These are phyloP conservation scores for Draba incana DNA, from an alignment of 345 rosid genomes.

Conservation along the genomic window DNA sequence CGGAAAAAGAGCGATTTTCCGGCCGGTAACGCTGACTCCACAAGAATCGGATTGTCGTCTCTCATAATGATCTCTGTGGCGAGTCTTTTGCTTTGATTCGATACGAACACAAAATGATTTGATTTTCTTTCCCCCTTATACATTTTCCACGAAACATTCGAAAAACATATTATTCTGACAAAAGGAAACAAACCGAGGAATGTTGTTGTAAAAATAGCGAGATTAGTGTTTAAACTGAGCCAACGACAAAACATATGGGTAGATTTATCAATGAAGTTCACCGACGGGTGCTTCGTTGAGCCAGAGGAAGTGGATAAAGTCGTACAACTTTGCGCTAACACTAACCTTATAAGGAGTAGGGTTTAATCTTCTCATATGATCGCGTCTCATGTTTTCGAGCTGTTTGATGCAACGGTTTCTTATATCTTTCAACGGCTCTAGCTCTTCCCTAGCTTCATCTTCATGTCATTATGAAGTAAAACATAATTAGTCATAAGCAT, in stretches of 20 bases:
- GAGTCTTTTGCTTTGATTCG: constrained; percentile 16
- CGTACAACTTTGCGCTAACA: constrained; percentile 80
- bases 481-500: constrained; percentile 14
- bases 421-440: constrained; percentile 67
- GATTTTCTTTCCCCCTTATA: too few relatives aligned
- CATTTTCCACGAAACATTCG: neutral
- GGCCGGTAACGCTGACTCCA: constrained; percentile 39
- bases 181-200: neutral
- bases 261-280: constrained; percentile 59
- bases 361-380: constrained; percentile 91
- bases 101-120: too few relatives aligned
- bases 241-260: neutral
- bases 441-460: constrained; percentile 68
- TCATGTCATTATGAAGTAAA: constrained; percentile 15
- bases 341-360: constrained; percentile 98
- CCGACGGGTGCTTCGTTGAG: constrained; percentile 99
- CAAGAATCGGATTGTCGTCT: constrained; percentile 47
- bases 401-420: constrained; percentile 80
- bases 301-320: constrained; percentile 95
- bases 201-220: constrained; percentile 10
- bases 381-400: constrained; percentile 85
- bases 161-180: constrained; percentile 1
- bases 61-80: constrained; percentile 29
- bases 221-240: neutral
- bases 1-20: constrained; percentile 12